Conservation (phyloP, 805 yeast genomes). For the Monosporozyma servazzii region DNA sequence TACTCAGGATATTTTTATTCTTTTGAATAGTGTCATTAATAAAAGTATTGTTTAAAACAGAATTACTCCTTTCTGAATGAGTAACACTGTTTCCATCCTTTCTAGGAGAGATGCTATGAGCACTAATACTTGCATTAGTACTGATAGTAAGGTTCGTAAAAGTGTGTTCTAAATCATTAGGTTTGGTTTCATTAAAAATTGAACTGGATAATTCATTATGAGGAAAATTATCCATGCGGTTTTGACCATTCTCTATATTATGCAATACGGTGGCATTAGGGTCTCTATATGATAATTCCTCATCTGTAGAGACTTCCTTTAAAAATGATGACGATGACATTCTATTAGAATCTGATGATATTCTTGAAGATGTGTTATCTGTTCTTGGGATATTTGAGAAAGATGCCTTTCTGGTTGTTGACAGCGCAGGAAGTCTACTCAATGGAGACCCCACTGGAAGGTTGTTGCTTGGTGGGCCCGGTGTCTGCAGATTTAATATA, state of each 20-base stretch:
- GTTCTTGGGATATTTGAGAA: conserved; percentile 11
- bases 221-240: not conserved
- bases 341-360: conserved; percentile 3
- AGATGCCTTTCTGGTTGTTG: conserved; percentile 20
- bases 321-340: not conserved
- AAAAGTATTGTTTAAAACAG: conserved; percentile 2
- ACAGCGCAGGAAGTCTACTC: conserved; percentile 11
- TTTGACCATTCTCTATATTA: not conserved
- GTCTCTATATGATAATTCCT: not conserved
- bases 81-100: not conserved
- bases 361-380: conserved; percentile 8
- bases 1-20: conserved; percentile 9
- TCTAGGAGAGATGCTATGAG: not conserved
- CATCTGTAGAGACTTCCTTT: not conserved
- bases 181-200: not conserved
- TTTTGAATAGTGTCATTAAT: conserved; percentile 6
- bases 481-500: conserved; percentile 18
- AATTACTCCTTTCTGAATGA: not conserved
- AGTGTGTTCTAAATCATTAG: not conserved
- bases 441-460: conserved; percentile 1
- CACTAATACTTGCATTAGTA: not conserved
- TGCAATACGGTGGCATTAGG: not conserved
- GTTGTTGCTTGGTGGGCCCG: not conserved
- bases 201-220: not conserved
- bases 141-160: not conserved